Evolutionary conservation across 2,329 filamentous ascomycete genomes (phyloP).

Genomic region (Falciphora oryzae): DNA sequence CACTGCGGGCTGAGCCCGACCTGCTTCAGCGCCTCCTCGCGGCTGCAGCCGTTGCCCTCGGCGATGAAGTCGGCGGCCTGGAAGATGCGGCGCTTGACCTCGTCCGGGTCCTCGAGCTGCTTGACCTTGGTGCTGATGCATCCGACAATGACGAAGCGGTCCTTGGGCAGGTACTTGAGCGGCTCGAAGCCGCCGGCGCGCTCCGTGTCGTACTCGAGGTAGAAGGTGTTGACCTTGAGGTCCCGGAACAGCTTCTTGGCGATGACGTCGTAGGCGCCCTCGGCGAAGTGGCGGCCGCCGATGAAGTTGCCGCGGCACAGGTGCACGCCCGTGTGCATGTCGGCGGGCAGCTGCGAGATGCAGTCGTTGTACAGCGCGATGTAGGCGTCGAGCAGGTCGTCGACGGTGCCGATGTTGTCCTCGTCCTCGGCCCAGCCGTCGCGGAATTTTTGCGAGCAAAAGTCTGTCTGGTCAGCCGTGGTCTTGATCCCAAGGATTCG

Average conservation of each 20-base stretch:
- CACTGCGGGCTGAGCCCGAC: slow-evolving; percentile 67
- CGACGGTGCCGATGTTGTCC: slow-evolving; percentile 61
- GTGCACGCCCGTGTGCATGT: slow-evolving; percentile 74
- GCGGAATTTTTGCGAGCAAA: slow-evolving; percentile 68
- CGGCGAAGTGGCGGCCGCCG: slow-evolving; percentile 58
- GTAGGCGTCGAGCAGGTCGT: slow-evolving; percentile 69
- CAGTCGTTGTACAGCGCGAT: slow-evolving; percentile 72
- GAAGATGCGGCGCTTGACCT: slow-evolving; percentile 54
- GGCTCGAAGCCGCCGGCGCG: slow-evolving; percentile 62
- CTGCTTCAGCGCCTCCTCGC: slow-evolving; percentile 62
- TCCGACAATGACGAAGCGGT: slow-evolving; percentile 59
- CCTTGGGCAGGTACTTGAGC: slow-evolving; percentile 51
- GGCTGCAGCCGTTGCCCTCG: slow-evolving; percentile 56
- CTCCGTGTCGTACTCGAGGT: slow-evolving; percentile 63
- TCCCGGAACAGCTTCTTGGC: slow-evolving; percentile 60
- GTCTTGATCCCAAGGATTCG: neutral
- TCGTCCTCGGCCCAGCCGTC: slow-evolving; percentile 62
- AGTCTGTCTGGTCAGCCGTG: slow-evolving; percentile 44
- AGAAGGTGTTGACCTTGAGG: slow-evolving; percentile 60
- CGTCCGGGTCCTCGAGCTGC: slow-evolving; percentile 56
- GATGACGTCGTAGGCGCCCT: slow-evolving; percentile 62
- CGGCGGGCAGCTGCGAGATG: slow-evolving; percentile 54
- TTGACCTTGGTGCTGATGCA: slow-evolving; percentile 59
- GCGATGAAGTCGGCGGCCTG: slow-evolving; percentile 63
- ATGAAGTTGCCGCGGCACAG: slow-evolving; percentile 67